Evolutionary conservation across 2,329 filamentous ascomycete genomes (phyloP), one percentile per base, ranked within the genome.

Genomic region (Aspergillus amoenus): DNA sequence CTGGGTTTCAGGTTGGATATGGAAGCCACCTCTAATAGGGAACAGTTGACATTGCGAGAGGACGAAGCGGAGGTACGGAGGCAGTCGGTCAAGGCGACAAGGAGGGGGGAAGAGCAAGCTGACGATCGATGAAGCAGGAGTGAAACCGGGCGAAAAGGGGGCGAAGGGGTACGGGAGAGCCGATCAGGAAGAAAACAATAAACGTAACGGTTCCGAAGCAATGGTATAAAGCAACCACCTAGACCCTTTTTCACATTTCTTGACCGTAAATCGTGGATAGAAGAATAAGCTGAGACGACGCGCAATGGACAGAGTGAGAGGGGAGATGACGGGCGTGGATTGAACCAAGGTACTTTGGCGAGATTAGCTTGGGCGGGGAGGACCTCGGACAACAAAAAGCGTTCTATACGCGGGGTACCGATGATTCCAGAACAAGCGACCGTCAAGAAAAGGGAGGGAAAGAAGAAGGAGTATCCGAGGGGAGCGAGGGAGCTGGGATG

Each of bases 11-110:
- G 49, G 42, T 54, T 53, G 22, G 18, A 48, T 58, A 32, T 47
- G 45, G 46, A 43, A 45, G 50, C 55, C 60, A 62, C 60, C 56
- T 48, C 57, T 47, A 59, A 52, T 49, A 32, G 30, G 55, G 40
- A 46, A 50, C 59, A 51, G 52, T 62, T 56, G 56, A 50, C 63
- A 65, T 65, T 22, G 61, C 58, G 63, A 56, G 49, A 27, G 18
- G 46, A 40, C 52, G 40, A 42, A 53, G 18, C 17, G 46, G 45
- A 47, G 53, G 44, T 46, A 22, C 12, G 22, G 45, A 52, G 41
- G 39, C 34, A 52, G 52, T 51, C 45, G 52, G 52, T 51, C 45
- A 49, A 43, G 46, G 37, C 53, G 39, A 49, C 44, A 53, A 57
- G 51, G 51, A 55, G 47, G 50, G 46, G 54, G 48, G 61, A 46